These are phyloP conservation scores for Capniomyces stellatus DNA, from an alignment of 371 early-diverging fungal genomes.

Conservation along the genomic window DNA sequence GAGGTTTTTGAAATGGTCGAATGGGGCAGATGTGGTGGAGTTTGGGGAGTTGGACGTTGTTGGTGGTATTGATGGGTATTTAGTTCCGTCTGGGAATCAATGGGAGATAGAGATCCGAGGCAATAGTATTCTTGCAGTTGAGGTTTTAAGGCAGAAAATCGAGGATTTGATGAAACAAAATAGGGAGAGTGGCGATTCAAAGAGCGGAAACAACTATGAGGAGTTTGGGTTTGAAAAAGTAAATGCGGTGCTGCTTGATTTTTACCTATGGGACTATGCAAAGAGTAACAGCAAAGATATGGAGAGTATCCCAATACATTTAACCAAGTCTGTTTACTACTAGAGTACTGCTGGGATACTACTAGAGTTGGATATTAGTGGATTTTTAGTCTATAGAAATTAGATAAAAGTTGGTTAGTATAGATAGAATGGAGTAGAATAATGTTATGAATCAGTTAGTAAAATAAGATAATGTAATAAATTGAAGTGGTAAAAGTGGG, in stretches of 20 bases:
- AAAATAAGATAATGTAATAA: too few relatives aligned
- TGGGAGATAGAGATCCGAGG: slow-evolving; percentile 74
- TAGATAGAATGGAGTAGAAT: too few relatives aligned
- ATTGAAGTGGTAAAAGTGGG: too few relatives aligned
- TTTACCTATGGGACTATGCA: slow-evolving; percentile 77
- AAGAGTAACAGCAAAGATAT: slow-evolving; percentile 37
- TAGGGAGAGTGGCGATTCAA: slow-evolving; percentile 1
- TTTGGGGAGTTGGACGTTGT: neutral
- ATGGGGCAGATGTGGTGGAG: neutral
- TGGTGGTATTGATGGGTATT: slow-evolving; percentile 6
- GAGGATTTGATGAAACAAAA: slow-evolving; percentile 13
- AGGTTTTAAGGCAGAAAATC: slow-evolving; percentile 39
- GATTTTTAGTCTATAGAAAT: too few relatives aligned
- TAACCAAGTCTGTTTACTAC: slow-evolving; percentile 57
- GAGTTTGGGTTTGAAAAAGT: too few relatives aligned
- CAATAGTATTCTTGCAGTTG: slow-evolving; percentile 70
- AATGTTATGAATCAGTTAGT: too few relatives aligned
- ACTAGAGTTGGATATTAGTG: too few relatives aligned
- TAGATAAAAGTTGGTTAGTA: too few relatives aligned
- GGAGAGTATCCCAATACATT: slow-evolving; percentile 55
- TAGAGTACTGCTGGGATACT: too few relatives aligned
- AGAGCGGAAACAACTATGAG: slow-evolving; percentile 8
- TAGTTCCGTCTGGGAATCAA: slow-evolving; percentile 36
- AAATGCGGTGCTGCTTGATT: slow-evolving; percentile 72
- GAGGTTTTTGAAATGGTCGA: slow-evolving; percentile 20